These are phyloP conservation scores for Fraxinus dipetala DNA, from an alignment of 305 asterid genomes.

Conservation along the genomic window DNA sequence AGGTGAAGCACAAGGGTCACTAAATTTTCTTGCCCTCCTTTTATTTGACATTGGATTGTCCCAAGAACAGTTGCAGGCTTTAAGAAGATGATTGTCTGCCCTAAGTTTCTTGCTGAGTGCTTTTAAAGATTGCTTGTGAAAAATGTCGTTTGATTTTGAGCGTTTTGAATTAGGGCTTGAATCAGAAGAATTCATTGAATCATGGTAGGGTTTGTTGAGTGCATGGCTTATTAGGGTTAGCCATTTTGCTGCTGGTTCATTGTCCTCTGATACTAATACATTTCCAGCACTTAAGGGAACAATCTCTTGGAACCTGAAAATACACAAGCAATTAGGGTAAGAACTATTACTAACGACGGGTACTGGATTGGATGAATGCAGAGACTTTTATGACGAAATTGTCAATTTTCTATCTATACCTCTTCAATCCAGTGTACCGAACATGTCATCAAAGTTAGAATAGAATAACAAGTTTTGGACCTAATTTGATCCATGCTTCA, in stretches of 20 bases:
- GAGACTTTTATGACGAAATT: not conserved
- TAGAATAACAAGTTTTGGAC: not conserved
- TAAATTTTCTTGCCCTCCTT: slow-evolving; percentile 32
- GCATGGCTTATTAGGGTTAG: slow-evolving; percentile 70
- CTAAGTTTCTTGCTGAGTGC: slow-evolving; percentile 52
- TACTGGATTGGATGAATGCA: not conserved
- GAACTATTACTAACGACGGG: not conserved
- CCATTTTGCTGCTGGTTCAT: slow-evolving; percentile 92
- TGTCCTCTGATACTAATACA: slow-evolving; percentile 75
- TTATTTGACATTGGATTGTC: slow-evolving; percentile 24
- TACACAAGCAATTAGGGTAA: not conserved
- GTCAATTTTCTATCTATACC: not conserved
- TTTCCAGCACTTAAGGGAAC: slow-evolving; percentile 90
- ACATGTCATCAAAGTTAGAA: not conserved
- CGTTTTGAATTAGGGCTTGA: slow-evolving; percentile 22
- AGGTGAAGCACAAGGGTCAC: slow-evolving; percentile 36
- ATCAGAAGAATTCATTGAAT: slow-evolving; percentile 21
- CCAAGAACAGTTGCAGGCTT: slow-evolving; percentile 59
- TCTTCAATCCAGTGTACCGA: not conserved
- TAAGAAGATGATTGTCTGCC: slow-evolving; percentile 42
- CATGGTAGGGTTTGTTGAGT: slow-evolving; percentile 65
- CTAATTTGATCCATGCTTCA: not conserved
- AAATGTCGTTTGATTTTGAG: slow-evolving; percentile 31
- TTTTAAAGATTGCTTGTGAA: slow-evolving; percentile 57
- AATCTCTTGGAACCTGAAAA: slow-evolving; percentile 83